Percentiles rank a stretch among this genome's conserved stretches.
These are phyloP conservation scores for Termitomyces bulborhizus DNA, from an alignment of 768 basidiomycete genomes.

Conservation along the genomic window DNA sequence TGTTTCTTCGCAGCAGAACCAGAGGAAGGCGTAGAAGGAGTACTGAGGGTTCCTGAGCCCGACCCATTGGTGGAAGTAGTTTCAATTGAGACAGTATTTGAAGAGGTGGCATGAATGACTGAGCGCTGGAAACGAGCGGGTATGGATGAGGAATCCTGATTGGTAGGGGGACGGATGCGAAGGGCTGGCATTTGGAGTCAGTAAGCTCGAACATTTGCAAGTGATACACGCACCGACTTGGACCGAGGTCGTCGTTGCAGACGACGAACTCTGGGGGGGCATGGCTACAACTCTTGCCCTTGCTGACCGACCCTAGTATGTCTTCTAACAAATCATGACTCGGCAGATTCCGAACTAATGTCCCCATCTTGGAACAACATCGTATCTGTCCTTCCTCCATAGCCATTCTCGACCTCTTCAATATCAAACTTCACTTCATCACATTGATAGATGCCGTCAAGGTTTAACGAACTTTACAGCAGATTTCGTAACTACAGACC, in stretches of 20 bases:
- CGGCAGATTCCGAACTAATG: slow-evolving; percentile 30
- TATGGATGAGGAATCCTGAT: slow-evolving; percentile 78
- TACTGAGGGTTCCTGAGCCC: slow-evolving; percentile 42
- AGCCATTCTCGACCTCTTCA: not conserved
- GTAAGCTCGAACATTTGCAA: slow-evolving; percentile 1
- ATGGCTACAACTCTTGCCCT: slow-evolving; percentile 44
- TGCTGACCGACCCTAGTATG: slow-evolving; percentile 9
- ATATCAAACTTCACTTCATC: not conserved
- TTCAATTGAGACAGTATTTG: slow-evolving; percentile 82
- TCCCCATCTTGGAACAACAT: slow-evolving; percentile 4
- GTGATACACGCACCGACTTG: slow-evolving; percentile 80
- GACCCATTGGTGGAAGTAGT: slow-evolving; percentile 47
- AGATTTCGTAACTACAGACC: no score
- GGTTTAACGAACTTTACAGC: not conserved
- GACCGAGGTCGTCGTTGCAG: slow-evolving; percentile 76
- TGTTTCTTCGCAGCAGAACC: slow-evolving; percentile 68
- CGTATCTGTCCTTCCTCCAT: not conserved
- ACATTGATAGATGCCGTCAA: not conserved
- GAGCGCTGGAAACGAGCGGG: slow-evolving; percentile 92
- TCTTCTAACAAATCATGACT: slow-evolving; percentile 23
- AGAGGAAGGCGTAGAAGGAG: slow-evolving; percentile 36
- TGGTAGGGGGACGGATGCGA: slow-evolving; percentile 84
- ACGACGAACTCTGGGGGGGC: slow-evolving; percentile 70
- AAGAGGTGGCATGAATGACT: slow-evolving; percentile 72
- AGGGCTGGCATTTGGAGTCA: slow-evolving; percentile 46